Evolutionary conservation across 495 filamentous ascomycete species (phyloP).

Genomic region (Xylaria curta): DNA sequence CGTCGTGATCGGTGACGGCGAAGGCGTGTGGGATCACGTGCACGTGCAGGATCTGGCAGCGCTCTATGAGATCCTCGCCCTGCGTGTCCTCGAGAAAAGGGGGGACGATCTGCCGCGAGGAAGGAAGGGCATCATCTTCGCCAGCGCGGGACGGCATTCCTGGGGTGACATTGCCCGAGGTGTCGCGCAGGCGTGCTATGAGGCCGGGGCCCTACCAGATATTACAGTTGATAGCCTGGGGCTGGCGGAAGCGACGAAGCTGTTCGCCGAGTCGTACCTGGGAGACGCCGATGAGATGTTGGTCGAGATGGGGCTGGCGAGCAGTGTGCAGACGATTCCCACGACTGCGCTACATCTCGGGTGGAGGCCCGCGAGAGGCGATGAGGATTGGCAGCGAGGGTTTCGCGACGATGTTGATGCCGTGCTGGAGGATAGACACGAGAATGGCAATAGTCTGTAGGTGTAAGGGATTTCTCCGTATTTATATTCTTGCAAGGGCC

Average conservation of each 20-base stretch:
- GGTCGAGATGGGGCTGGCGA: slow-evolving; percentile 47
- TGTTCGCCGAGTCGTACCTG: slow-evolving; percentile 32
- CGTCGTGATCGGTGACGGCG: slow-evolving; percentile 46
- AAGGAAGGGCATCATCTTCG: slow-evolving; percentile 54
- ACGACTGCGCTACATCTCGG: slow-evolving; percentile 43
- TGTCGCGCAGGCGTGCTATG: slow-evolving; percentile 45
- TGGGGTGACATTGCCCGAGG: slow-evolving; percentile 48
- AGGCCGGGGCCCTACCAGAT: slow-evolving; percentile 41
- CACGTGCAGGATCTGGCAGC: slow-evolving; percentile 54
- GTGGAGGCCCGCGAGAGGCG: slow-evolving; percentile 49
- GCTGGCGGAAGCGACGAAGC: slow-evolving; percentile 44
- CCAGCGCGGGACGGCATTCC: slow-evolving; percentile 46
- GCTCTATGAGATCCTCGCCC: slow-evolving; percentile 45
- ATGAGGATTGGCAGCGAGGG: slow-evolving; percentile 34
- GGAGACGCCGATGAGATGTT: slow-evolving; percentile 26
- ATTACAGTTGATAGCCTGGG: slow-evolving; percentile 40
- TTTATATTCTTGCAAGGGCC: too few species aligned
- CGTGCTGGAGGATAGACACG: slow-evolving; percentile 22
- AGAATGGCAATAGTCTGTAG: neutral
- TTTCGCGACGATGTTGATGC: slow-evolving; percentile 33
- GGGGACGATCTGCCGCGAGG: slow-evolving; percentile 46
- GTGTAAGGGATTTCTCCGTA: neutral
- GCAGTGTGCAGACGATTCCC: slow-evolving; percentile 38
- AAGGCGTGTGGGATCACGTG: slow-evolving; percentile 54
- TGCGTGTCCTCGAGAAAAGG: slow-evolving; percentile 40